These are phyloP conservation scores for Candida xyloterini DNA, from an alignment of 805 yeast species.

Conservation along the genomic window DNA sequence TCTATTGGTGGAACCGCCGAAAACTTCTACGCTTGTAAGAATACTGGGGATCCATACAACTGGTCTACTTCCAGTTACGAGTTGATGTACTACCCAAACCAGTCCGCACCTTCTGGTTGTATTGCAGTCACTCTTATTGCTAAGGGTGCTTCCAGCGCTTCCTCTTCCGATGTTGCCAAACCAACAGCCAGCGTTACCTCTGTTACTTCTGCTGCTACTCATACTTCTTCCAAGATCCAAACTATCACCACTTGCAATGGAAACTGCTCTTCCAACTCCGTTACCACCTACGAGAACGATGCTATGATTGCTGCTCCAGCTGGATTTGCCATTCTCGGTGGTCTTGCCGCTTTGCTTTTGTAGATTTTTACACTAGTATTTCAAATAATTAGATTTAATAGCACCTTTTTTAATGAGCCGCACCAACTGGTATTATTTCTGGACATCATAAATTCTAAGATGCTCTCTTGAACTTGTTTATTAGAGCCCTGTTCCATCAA, in stretches of 20 bases:
- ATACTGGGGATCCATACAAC: constrained; percentile 43
- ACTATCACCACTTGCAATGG: constrained; percentile 3
- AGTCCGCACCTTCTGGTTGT: constrained; percentile 22
- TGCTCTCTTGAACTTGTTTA: constrained; percentile 29
- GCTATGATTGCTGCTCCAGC: constrained; percentile 15
- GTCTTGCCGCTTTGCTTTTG: constrained; percentile 14
- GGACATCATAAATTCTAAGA: constrained; percentile 52
- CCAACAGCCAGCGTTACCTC: constrained; percentile 4
- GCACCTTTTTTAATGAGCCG: constrained; percentile 57
- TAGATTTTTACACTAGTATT: background rate
- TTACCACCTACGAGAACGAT: constrained; percentile 10
- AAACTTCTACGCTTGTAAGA: constrained; percentile 42
- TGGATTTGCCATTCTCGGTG: constrained; percentile 15
- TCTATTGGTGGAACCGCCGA: constrained; percentile 30
- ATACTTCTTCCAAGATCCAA: constrained; percentile 1
- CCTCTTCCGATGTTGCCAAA: constrained; percentile 1
- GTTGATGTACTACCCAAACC: constrained; percentile 25
- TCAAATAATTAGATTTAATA: constrained; percentile 16
- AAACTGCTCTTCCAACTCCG: constrained; percentile 6
- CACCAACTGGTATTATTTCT: constrained; percentile 66
- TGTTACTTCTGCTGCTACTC: constrained; percentile 4
- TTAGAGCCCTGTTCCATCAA: constrained; percentile 20
- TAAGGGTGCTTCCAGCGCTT: background rate
- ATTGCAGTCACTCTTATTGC: background rate
- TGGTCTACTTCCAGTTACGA: constrained; percentile 32